Conservation (phyloP, 768 basidiomycete species). For the Lactifluus volemus region DNA sequence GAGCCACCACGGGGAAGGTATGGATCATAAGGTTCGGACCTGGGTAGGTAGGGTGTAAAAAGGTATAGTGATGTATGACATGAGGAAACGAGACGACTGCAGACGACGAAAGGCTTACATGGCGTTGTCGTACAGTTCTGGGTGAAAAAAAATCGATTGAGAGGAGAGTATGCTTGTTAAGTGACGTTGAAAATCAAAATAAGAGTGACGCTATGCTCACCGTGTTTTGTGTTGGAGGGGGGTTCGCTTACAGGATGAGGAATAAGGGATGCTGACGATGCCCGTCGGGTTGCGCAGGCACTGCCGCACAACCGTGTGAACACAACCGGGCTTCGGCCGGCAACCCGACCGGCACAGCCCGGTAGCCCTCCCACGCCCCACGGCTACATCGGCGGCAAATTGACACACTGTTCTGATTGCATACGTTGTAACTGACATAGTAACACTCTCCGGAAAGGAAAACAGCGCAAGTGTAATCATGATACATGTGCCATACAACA, state of each 20-base stretch:
- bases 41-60: conserved; percentile 28
- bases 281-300: neutral
- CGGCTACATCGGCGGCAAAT: neutral
- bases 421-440: neutral
- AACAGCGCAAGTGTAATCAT: conserved; percentile 1
- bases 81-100: conserved; percentile 8
- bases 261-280: neutral
- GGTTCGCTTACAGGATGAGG: conserved; percentile 2
- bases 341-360: neutral
- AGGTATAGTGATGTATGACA: conserved; percentile 7
- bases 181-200: neutral
- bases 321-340: conserved; percentile 6
- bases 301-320: neutral
- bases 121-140: conserved; percentile 11
- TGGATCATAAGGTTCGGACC: conserved; percentile 98
- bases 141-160: neutral
- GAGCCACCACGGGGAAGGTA: conserved; percentile 85
- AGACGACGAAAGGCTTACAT: conserved; percentile 11
- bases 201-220: conserved; percentile 12
- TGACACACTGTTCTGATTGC: neutral
- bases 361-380: neutral
- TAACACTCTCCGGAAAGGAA: neutral
- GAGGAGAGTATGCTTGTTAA: neutral
- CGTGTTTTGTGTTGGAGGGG: conserved; percentile 5
- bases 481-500: conserved; percentile 11